These are phyloP conservation scores for Rhodosporidiobolus odoratus DNA, from an alignment of 768 basidiomycete species.

Conservation along the genomic window DNA sequence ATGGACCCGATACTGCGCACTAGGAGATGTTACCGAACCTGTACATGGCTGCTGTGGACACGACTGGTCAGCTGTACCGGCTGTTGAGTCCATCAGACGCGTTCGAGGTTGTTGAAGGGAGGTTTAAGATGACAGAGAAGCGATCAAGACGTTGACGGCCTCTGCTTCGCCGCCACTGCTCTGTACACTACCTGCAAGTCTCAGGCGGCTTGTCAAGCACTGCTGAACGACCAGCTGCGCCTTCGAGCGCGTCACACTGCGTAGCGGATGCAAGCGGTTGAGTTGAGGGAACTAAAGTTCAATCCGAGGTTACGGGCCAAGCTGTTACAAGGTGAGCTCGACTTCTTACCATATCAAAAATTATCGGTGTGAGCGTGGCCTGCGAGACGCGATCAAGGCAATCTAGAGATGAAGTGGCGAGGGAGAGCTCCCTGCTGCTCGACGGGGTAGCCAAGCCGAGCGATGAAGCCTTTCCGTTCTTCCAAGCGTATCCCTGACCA, in stretches of 20 bases:
- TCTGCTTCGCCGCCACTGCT: too few relatives aligned
- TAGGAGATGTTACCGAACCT: too few relatives aligned
- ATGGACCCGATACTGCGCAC: too few relatives aligned
- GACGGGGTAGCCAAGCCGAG: too few relatives aligned
- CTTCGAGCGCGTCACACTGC: not conserved
- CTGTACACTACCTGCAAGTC: too few relatives aligned
- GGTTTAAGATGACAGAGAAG: too few relatives aligned
- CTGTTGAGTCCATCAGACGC: too few relatives aligned
- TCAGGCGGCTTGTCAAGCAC: not conserved
- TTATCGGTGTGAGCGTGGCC: not conserved
- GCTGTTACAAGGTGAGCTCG: slow-evolving; percentile 6
- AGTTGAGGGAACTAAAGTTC: slow-evolving; percentile 13
- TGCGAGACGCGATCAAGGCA: not conserved
- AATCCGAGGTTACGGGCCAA: not conserved
- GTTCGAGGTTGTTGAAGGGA: too few relatives aligned
- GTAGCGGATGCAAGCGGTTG: slow-evolving; percentile 24
- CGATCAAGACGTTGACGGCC: too few relatives aligned
- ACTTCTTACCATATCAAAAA: not conserved
- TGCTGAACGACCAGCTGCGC: not conserved
- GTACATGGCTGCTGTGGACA: too few relatives aligned
- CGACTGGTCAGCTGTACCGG: too few relatives aligned
- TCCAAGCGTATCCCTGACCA: not conserved
- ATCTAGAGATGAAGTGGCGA: not conserved
- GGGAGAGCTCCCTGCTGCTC: not conserved
- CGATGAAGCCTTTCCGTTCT: not conserved